Base-by-base conservation (phyloP, 2,329 filamentous ascomycete genomes). In the Dichotomopilus funicola region DNA sequence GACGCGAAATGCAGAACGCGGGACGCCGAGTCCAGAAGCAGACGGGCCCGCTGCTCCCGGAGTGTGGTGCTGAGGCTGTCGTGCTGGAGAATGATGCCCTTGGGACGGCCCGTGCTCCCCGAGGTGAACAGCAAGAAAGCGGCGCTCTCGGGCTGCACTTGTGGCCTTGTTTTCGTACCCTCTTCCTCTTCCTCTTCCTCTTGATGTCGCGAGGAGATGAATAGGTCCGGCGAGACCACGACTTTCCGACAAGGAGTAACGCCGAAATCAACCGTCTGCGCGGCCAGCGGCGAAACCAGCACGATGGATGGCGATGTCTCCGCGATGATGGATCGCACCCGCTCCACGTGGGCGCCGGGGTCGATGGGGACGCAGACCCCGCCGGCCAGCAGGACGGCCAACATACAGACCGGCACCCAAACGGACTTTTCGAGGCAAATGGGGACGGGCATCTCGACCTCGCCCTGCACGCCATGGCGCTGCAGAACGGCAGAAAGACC, bases 281-380 rank as follows among this genome's bases (percentile, higher is more conserved):
- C 34, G 56, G 60, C 46, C n/a, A 57, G 56, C 9, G 61, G 62
- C 37, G 59, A 62, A 56, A 57, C 62, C 34, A 64, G 34, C 11
- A 64, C 50, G 12, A 63, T 41, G 2, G 13, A 8, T 1, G 63
- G 51, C 2, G 33, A 33, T 49, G 63, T 44, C 1, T 51, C 42
- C 0, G 59, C 57, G 40, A 63, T 33, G 46, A 63, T 57, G 9
- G 58, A 57, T 48, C 56, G 59, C 5, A 59, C 55, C 5, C 61
- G 55, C n/a, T 51, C 5, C n/a, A 52, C 6, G 1, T 66, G 64
- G 48, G 65, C 60, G 11, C 61, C 59, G 1, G 64, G 62, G 45
- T 68, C 66, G 10, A 68, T 57, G 1, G 66, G 65, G 4, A 68
- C 63, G 52, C 65, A 68, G 5, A 63, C 67, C 6, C 60, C 65